phyloP scores from a whole-genome alignment of 192 early-diverging fungal species.

The Chytriomyces sp. region DNA sequence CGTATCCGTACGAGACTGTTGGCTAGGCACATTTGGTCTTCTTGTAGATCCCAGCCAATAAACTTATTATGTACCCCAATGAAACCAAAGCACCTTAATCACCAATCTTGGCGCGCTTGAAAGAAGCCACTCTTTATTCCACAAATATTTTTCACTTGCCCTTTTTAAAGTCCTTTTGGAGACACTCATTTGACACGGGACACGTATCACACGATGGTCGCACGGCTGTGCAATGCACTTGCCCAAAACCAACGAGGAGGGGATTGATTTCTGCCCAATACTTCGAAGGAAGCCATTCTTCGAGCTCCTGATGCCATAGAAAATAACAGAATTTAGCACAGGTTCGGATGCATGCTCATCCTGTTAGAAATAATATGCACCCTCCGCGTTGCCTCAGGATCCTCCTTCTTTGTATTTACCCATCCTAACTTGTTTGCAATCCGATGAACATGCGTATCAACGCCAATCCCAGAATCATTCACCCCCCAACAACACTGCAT shows the following conservation, averaged over 20 bases:
- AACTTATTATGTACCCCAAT: too few relatives aligned
- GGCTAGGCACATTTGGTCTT: too few relatives aligned
- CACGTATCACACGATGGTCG: conserved; percentile 79
- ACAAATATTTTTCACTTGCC: neutral
- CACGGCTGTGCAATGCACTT: conserved; percentile 75
- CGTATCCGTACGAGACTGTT: too few relatives aligned
- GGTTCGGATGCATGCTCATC: neutral
- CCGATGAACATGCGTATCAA: conserved; percentile 94
- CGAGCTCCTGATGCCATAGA: conserved; percentile 50
- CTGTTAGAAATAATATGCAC: conserved; percentile 16
- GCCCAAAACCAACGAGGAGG: conserved; percentile 91
- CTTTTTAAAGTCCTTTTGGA: conserved; percentile 25
- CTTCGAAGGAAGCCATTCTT: conserved; percentile 82
- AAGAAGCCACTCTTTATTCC: too few relatives aligned
- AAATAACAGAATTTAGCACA: conserved; percentile 5
- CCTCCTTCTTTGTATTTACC: conserved; percentile 72
- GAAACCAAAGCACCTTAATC: too few relatives aligned
- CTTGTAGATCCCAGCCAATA: too few relatives aligned
- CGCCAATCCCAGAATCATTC: conserved; percentile 86
- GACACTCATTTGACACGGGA: conserved; percentile 76
- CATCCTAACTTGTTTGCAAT: conserved; percentile 89
- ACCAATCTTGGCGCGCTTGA: too few relatives aligned
- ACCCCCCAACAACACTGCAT: conserved; percentile 86
- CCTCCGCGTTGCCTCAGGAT: conserved; percentile 81
- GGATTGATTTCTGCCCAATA: conserved; percentile 89